Percentiles rank a stretch among this genome's conserved stretches.
Evolutionary conservation across 805 yeast species (phyloP).

Genomic region (Sungouiozyma ichnusensis): DNA sequence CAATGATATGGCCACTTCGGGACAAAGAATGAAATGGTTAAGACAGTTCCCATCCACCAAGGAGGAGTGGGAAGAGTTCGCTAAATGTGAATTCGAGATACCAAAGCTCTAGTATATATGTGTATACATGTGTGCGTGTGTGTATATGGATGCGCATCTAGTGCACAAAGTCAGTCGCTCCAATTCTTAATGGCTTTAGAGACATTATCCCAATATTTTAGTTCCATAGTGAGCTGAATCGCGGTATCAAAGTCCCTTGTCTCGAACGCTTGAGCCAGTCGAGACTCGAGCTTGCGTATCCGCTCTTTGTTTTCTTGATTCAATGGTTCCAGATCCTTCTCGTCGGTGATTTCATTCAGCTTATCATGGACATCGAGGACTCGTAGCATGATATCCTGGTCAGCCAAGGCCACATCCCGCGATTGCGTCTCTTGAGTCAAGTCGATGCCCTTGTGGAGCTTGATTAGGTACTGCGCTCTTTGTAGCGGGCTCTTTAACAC

Average conservation of each 20-base stretch:
- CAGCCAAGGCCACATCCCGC: constrained; percentile 35
- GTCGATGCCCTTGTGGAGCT: constrained; percentile 38
- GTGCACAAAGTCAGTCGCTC: constrained; percentile 28
- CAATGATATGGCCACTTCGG: constrained; percentile 61
- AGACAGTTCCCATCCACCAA: constrained; percentile 61
- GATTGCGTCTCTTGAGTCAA: constrained; percentile 48
- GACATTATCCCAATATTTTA: constrained; percentile 80
- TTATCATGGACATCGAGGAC: constrained; percentile 80
- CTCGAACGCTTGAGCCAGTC: constrained; percentile 38
- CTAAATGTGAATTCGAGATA: constrained; percentile 51
- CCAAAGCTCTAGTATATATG: constrained; percentile 27
- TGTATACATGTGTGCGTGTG: constrained; percentile 1
- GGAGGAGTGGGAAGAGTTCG: constrained; percentile 52
- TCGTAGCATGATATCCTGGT: constrained; percentile 55
- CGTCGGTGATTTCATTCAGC: constrained; percentile 53
- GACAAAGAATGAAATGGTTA: constrained; percentile 95
- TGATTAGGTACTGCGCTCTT: constrained; percentile 54
- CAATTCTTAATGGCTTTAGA: constrained; percentile 64
- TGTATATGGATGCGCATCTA: too few species aligned
- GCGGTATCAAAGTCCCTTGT: constrained; percentile 45
- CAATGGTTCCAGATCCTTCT: constrained; percentile 45
- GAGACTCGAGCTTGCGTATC: constrained; percentile 36
- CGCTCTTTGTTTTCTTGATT: constrained; percentile 47
- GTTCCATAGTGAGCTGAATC: constrained; percentile 52
- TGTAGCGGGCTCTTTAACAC: constrained; percentile 58